Evolutionary conservation across 805 yeast species (phyloP), one percentile per base, ranked within the genome.

Genomic region (Nakazawaea pomicola): DNA sequence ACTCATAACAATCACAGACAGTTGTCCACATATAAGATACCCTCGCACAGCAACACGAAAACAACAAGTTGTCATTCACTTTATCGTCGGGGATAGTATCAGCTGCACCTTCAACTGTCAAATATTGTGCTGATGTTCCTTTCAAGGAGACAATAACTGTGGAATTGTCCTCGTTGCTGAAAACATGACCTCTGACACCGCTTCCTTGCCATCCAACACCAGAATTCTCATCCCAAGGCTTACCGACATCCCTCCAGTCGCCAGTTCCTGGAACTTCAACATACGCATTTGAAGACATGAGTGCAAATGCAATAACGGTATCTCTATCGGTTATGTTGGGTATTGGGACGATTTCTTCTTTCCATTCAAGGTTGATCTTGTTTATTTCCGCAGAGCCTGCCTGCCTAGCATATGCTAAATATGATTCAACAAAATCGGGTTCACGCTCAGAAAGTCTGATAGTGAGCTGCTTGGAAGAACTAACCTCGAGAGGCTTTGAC

Each of bases 11-110:
- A 59, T 89, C 96, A 62, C 99, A 93, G 1, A 89, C 98, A 0
- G 97, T 84, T 6, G 83, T 78, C 99, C 98, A 93, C 61, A 87
- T 62, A 49, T 88, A 89, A 29, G 93, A 77, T 1, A 91, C 83
- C 29, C 97, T 72, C 0, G 96, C 98, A 64, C 99, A 93, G 59
- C 99, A 93, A 60, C 99, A 93, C 9, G 95, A 85, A 57, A 93
- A 93, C 27, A 93, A 62, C 43, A 91, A 56, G 54, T 93, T 93
- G 58, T 93, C 98, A 57, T 91, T 93, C 21, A 72, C 60, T 58
- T 86, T 88, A 57, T 93, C 99, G 45, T 77, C 80, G 0, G 71
- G 76, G 0, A 84, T 81, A 0, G 98, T 91, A 38, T 83, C 96
- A 1, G 67, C 69, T 18, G 57, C 51, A 8, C 71, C 72, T 52